Base-by-base conservation (phyloP, 208 protist species). In the Leishmania major region DNA sequence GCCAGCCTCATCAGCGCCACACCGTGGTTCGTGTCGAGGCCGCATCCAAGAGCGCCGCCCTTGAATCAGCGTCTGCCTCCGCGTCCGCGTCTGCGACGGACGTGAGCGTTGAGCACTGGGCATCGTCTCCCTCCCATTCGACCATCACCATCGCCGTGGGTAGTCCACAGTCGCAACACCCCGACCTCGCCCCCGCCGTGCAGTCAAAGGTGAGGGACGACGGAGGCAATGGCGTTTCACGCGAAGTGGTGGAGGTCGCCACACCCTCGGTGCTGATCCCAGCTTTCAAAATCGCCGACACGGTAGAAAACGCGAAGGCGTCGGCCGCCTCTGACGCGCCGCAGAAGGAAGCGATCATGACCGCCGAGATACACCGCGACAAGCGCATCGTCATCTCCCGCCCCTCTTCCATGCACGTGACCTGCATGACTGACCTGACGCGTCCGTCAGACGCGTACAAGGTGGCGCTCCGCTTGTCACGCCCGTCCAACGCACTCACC, bases 401-500 rank as follows among this genome's bases (percentile, higher is more conserved):
- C 59, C 83, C 78, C 62, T 77, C 83, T n/a, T 55, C 74, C 28
- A 72, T 79, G 47, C 80, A 80, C 62, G 10, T 47, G 13, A 19
- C 82, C 22, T 80, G 78, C 76, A 93, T 93, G 89, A 81, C 47
- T 13, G 87, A 89, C 28, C 82, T 91, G 31, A 83, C 81, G 69
- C 80, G 84, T 35, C 85, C 85, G 43, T 84, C 86, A 31, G 88
- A 90, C 35, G 78, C 86, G 25, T 92, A 92, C 80, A 90, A 90
- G 84, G 43, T 90, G 37, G 67, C 81, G 35, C 82, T 89, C 22
- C 79, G 84, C 79, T 60, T 79, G 53, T 82, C 86, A 19, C 79
- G 57, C 28, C 78, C 82, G 45, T 37, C 90, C 78, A 69, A 71
- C 35, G 55, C 77, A 17, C 76, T 85, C 47, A 51, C 81, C 1